Percentiles rank a stretch among this genome's conserved stretches.
phyloP scores from a whole-genome alignment of 306 rosid genomes.

The Sesbania bispinosa region DNA sequence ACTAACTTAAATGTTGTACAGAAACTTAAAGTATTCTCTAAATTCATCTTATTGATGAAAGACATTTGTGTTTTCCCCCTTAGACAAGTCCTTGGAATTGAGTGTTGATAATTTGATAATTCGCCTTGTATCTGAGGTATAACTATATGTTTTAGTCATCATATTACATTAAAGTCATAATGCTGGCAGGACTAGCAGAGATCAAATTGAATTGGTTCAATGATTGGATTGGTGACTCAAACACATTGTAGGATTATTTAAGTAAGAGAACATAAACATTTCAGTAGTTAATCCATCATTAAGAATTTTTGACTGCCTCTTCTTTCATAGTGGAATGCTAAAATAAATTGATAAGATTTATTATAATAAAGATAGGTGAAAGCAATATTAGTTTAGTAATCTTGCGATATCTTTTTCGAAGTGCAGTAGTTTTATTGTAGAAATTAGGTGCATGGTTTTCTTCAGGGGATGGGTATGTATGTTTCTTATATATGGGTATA shows the following conservation, averaged over 20 bases:
- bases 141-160: neutral
- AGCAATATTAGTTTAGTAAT: too few relatives aligned
- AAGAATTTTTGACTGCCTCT: neutral
- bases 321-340: neutral
- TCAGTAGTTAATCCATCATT: neutral
- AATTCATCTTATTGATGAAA: neutral
- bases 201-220: slow-evolving; percentile 2
- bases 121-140: neutral
- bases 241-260: neutral
- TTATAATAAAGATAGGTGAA: neutral
- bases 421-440: too few relatives aligned
- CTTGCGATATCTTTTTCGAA: too few relatives aligned
- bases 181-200: neutral
- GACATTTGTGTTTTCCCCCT: too few relatives aligned
- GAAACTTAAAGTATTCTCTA: neutral
- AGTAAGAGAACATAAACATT: neutral
- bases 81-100: neutral
- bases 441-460: too few relatives aligned
- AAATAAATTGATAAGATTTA: neutral
- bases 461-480: too few relatives aligned
- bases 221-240: too few relatives aligned
- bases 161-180: neutral
- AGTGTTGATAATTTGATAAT: neutral
- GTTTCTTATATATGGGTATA: too few relatives aligned
- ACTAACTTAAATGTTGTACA: neutral